Percentiles rank a stretch among this genome's conserved stretches.
Evolutionary conservation across 2,329 filamentous ascomycete genomes (phyloP).

Genomic region (Tolypocladium inflatum): DNA sequence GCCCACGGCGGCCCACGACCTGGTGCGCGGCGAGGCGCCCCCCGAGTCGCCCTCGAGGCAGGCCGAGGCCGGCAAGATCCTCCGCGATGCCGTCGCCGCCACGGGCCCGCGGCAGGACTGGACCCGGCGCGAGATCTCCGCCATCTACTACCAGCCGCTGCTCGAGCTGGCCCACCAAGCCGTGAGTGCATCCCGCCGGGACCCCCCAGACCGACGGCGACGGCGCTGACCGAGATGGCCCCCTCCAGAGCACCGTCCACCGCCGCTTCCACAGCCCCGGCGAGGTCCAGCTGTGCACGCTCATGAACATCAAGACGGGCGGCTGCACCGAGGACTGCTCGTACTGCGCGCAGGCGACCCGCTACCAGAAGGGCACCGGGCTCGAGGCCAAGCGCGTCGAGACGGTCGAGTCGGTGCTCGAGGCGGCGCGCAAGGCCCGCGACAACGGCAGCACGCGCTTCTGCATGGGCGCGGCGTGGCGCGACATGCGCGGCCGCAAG

Average conservation of each 20-base stretch:
- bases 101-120: constrained; percentile 59
- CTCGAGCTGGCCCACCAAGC: constrained; percentile 70
- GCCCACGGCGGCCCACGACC: constrained; percentile 3
- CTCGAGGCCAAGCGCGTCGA: constrained; percentile 73
- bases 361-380: constrained; percentile 67
- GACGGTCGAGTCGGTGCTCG: constrained; percentile 70
- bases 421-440: constrained; percentile 66
- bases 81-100: constrained; percentile 48
- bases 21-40: not conserved
- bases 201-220: not conserved
- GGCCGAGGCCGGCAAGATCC: constrained; percentile 18
- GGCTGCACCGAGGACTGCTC: constrained; percentile 89
- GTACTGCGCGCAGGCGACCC: constrained; percentile 84
- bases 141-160: constrained; percentile 73
- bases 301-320: constrained; percentile 96
- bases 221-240: constrained; percentile 2
- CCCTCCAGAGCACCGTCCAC: constrained; percentile 59
- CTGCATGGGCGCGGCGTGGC: constrained; percentile 92
- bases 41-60: constrained; percentile 1
- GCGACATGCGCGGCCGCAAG: constrained; percentile 87
- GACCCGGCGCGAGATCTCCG: constrained; percentile 72
- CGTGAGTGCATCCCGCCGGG: constrained; percentile 33
- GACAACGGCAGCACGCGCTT: constrained; percentile 82
- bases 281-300: constrained; percentile 82
- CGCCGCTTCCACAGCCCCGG: constrained; percentile 76